These are phyloP conservation scores for Combretum micranthum DNA, from an alignment of 345 rosid genomes.

Conservation along the genomic window DNA sequence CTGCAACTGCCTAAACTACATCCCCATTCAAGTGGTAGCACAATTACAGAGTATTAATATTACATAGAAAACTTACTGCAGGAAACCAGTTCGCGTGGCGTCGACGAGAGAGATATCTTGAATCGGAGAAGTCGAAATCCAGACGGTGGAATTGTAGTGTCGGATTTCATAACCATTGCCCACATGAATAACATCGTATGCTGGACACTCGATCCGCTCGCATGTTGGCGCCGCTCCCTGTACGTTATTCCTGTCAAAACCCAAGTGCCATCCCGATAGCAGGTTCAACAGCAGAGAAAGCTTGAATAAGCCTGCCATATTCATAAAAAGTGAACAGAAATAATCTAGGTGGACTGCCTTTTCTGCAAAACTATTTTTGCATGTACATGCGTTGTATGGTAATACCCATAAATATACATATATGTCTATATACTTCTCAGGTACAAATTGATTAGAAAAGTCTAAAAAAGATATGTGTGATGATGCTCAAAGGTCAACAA, in stretches of 20 bases:
- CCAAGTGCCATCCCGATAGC: constrained; percentile 27
- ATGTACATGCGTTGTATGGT: no score
- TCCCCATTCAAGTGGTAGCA: neutral
- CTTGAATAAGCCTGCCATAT: neutral
- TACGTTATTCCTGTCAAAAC: neutral
- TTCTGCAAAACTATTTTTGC: no score
- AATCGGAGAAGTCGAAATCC: constrained; percentile 66
- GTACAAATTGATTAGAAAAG: no score
- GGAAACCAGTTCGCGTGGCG: constrained; percentile 69
- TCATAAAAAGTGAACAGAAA: no score
- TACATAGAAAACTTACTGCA: constrained; percentile 31
- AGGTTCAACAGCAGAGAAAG: constrained; percentile 30
- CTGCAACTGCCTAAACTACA: no score
- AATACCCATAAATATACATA: no score
- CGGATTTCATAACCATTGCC: constrained; percentile 74
- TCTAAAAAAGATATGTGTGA: no score
- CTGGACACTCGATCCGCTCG: constrained; percentile 75
- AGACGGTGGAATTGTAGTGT: constrained; percentile 40
- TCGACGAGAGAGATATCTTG: constrained; percentile 68
- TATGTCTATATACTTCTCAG: no score
- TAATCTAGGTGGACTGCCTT: no score
- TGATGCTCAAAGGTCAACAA: no score
- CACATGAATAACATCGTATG: constrained; percentile 34
- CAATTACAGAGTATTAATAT: neutral
- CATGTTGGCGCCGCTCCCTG: constrained; percentile 55